A percentile compares a stretch with the other conserved stretches of the same genome.
phyloP scores from a whole-genome alignment of 768 basidiomycete species.

The Fomitopsis pulvina region DNA sequence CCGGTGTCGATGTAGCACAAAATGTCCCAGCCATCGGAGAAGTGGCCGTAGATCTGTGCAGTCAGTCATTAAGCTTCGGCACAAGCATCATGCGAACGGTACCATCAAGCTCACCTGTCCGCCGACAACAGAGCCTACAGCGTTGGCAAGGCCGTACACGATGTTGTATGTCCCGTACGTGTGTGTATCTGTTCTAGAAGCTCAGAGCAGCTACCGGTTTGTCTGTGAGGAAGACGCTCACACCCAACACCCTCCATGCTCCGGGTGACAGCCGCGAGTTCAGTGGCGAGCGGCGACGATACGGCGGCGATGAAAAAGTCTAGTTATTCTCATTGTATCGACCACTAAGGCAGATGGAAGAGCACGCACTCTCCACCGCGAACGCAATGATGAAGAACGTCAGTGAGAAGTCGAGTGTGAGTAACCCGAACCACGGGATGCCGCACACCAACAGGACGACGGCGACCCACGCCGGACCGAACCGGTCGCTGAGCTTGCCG shows the following conservation, averaged over 20 bases:
- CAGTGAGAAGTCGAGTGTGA: background rate
- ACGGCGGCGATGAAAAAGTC: background rate
- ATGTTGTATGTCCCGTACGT: slow-evolving; percentile 72
- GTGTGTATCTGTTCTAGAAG: slow-evolving; percentile 51
- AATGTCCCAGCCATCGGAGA: too few species aligned
- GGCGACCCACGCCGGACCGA: background rate
- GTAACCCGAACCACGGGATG: background rate
- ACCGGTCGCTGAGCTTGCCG: background rate
- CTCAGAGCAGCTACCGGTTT: background rate
- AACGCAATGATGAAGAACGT: slow-evolving; percentile 1
- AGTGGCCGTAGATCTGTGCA: too few species aligned
- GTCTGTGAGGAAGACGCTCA: slow-evolving; percentile 24
- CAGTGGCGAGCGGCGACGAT: slow-evolving; percentile 51
- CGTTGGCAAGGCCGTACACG: slow-evolving; percentile 56
- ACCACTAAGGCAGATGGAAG: background rate
- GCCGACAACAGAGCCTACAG: too few species aligned
- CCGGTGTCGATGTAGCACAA: too few species aligned
- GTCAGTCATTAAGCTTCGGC: too few species aligned
- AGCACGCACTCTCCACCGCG: background rate
- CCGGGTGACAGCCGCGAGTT: slow-evolving; percentile 56
- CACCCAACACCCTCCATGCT: slow-evolving; percentile 62
- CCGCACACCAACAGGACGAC: slow-evolving; percentile 8
- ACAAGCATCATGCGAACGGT: too few species aligned
- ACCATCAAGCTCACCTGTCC: too few species aligned
- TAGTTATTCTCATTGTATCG: background rate